Evolutionary conservation across 208 protist genomes (phyloP).

Genomic region (Trichomonas vaginalis): DNA sequence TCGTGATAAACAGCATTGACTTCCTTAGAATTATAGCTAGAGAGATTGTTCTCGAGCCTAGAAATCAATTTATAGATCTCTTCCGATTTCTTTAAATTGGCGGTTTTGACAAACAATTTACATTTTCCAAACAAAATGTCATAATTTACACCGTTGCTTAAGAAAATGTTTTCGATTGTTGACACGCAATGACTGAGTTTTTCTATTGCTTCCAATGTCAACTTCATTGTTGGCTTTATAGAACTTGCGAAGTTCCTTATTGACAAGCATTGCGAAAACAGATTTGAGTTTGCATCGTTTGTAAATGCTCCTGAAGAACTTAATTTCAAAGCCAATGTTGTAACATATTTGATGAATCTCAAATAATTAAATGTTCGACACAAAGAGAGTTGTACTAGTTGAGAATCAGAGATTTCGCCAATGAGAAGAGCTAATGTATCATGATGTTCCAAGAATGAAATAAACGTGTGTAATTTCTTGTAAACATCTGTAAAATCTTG

Average conservation of each 20-base stretch:
- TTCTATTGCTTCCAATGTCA: background rate
- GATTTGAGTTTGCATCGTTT: background rate
- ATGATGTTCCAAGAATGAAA: background rate
- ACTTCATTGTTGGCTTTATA: background rate
- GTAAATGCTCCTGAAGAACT: background rate
- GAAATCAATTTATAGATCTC: background rate
- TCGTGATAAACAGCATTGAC: background rate
- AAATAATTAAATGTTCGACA: background rate
- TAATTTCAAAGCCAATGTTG: background rate
- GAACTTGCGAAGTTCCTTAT: background rate
- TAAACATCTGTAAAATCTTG: background rate
- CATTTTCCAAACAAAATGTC: background rate
- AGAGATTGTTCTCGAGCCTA: background rate
- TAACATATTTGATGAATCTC: background rate
- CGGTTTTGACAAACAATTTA: background rate
- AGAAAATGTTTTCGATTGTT: background rate
- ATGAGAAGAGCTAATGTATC: background rate
- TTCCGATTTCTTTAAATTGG: background rate
- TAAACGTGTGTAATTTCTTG: background rate
- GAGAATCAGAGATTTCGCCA: background rate
- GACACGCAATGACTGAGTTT: background rate
- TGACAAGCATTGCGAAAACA: background rate
- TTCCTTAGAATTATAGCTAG: background rate
- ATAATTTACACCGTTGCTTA: background rate
- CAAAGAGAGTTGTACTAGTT: background rate